Evolutionary conservation across 331 rosid species (phyloP).

Genomic region (Saraca asoca): DNA sequence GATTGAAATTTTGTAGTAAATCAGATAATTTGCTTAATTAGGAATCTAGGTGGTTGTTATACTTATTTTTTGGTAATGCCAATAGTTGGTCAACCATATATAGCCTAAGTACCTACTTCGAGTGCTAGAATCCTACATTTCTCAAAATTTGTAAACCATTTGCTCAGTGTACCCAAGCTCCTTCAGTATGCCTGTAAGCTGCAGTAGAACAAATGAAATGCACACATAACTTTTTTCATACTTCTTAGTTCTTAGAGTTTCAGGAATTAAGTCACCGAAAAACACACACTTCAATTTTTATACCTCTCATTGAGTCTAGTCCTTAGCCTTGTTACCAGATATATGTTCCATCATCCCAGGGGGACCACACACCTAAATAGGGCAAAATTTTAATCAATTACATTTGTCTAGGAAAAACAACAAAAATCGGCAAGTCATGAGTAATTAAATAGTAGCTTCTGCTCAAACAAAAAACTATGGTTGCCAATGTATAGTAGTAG

Average conservation of each 20-base stretch:
- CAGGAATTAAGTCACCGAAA: not conserved
- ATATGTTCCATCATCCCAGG: slow-evolving; percentile 91
- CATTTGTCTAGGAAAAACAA: slow-evolving; percentile 9
- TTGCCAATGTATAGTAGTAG: slow-evolving; percentile 6
- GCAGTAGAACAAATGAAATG: slow-evolving; percentile 40
- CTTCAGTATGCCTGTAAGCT: slow-evolving; percentile 82
- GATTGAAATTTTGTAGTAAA: slow-evolving; percentile 11
- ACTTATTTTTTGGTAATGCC: not conserved
- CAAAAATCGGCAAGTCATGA: not conserved
- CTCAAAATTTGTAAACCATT: slow-evolving; percentile 96
- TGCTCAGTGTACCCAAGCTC: slow-evolving; percentile 87
- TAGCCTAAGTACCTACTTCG: not conserved
- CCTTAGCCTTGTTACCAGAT: slow-evolving; percentile 90
- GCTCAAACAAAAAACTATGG: slow-evolving; percentile 13
- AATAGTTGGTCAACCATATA: not conserved
- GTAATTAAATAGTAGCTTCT: slow-evolving; percentile 16
- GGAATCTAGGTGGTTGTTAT: not conserved
- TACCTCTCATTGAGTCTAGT: slow-evolving; percentile 98
- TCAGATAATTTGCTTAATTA: slow-evolving; percentile 1
- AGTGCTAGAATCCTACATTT: slow-evolving; percentile 11
- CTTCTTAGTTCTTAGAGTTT: slow-evolving; percentile 3
- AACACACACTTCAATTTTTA: not conserved
- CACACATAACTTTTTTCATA: not conserved
- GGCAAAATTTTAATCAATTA: not conserved
- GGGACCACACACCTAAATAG: slow-evolving; percentile 89